These are phyloP conservation scores for Lachancea kluyveri DNA, from an alignment of 805 yeast species.

Conservation along the genomic window DNA sequence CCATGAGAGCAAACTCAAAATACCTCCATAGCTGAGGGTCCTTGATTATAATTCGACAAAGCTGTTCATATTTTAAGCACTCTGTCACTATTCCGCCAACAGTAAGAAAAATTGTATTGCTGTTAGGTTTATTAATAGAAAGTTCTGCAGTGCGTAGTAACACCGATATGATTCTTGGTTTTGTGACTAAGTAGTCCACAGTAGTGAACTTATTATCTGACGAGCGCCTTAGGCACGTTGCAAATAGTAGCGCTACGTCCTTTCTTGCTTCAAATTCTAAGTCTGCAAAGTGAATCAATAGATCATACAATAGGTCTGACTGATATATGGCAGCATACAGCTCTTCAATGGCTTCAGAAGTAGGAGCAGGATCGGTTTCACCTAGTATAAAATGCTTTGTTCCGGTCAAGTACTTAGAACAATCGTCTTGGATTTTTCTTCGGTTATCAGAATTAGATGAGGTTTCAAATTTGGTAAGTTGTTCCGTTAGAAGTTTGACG, in stretches of 20 bases:
- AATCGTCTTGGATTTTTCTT: slow-evolving; percentile 63
- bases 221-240: slow-evolving; percentile 71
- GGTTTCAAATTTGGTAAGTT: slow-evolving; percentile 53
- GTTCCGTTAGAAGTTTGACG: slow-evolving; percentile 69
- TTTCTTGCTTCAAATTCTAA: slow-evolving; percentile 89
- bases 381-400: slow-evolving; percentile 59
- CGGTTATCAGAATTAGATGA: slow-evolving; percentile 28
- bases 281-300: slow-evolving; percentile 53
- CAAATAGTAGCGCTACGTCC: slow-evolving; percentile 67
- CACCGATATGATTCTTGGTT: slow-evolving; percentile 56
- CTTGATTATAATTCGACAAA: slow-evolving; percentile 53
- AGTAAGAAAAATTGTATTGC: slow-evolving; percentile 58
- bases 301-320: slow-evolving; percentile 57
- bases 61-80: slow-evolving; percentile 70
- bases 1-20: slow-evolving; percentile 68
- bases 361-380: slow-evolving; percentile 46
- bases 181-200: slow-evolving; percentile 68
- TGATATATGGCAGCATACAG: slow-evolving; percentile 76
- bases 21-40: slow-evolving; percentile 72
- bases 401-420: slow-evolving; percentile 56
- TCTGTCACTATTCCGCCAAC: slow-evolving; percentile 79
- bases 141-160: slow-evolving; percentile 70
- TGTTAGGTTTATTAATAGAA: slow-evolving; percentile 27
- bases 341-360: slow-evolving; percentile 68
- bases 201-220: slow-evolving; percentile 77